phyloP scores from a whole-genome alignment of 2,329 filamentous ascomycete genomes.

The Lasiodiplodia citricola region DNA sequence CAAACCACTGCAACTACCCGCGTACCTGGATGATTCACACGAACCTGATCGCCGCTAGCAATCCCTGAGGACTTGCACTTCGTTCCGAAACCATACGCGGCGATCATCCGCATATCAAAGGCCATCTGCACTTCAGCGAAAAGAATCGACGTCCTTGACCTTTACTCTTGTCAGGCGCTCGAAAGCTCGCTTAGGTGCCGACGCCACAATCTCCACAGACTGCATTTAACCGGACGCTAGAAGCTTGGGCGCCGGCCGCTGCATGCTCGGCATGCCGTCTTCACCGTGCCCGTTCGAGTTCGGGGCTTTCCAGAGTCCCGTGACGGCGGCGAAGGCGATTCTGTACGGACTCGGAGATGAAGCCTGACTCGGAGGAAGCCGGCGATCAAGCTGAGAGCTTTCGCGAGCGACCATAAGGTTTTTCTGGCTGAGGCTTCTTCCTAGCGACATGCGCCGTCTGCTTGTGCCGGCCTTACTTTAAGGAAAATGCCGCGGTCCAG shows the following conservation, averaged over 20 bases:
- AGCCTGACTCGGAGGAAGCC: neutral
- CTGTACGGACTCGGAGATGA: neutral
- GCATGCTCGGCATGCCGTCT: slow-evolving; percentile 10
- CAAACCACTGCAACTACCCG: neutral
- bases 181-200: neutral
- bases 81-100: neutral
- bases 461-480: neutral
- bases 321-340: neutral
- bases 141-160: neutral
- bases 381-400: neutral
- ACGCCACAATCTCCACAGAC: slow-evolving; percentile 6
- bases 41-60: slow-evolving; percentile 8
- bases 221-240: slow-evolving; percentile 19
- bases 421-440: neutral
- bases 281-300: neutral
- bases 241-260: neutral
- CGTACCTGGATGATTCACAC: slow-evolving; percentile 7
- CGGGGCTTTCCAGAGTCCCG: neutral
- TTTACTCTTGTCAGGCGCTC: neutral
- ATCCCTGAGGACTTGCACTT: neutral
- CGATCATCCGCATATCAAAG: neutral
- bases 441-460: neutral
- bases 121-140: neutral
- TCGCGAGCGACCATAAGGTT: neutral
- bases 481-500: neutral